Conservation (phyloP, 345 rosid genomes). For the Camelina laxa region DNA sequence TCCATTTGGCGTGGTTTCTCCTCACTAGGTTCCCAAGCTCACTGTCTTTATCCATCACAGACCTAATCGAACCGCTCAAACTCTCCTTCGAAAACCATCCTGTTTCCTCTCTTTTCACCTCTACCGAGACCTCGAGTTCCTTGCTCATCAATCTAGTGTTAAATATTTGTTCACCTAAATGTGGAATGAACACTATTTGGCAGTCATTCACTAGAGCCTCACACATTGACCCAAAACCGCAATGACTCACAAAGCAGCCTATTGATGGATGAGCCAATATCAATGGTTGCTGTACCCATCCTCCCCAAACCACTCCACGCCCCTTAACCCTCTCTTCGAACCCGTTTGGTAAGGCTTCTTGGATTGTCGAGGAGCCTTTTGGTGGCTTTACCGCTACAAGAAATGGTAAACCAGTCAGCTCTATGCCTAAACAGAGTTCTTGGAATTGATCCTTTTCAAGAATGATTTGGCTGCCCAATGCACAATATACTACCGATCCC, state of each 20-base stretch:
- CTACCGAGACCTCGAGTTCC: slow-evolving; percentile 59
- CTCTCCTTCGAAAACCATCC: slow-evolving; percentile 62
- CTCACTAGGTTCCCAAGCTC: slow-evolving; percentile 47
- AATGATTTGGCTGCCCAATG: slow-evolving; percentile 66
- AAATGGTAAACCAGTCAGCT: slow-evolving; percentile 63
- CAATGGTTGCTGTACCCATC: slow-evolving; percentile 60
- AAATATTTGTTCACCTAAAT: slow-evolving; percentile 61
- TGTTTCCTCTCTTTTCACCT: slow-evolving; percentile 53
- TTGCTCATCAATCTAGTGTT: slow-evolving; percentile 56
- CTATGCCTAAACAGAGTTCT: slow-evolving; percentile 67
- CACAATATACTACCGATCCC: slow-evolving; percentile 60
- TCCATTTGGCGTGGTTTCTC: slow-evolving; percentile 56
- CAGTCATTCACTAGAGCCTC: slow-evolving; percentile 61
- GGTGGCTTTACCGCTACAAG: slow-evolving; percentile 65
- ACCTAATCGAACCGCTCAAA: slow-evolving; percentile 44
- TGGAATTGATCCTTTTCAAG: slow-evolving; percentile 69
- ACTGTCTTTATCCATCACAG: slow-evolving; percentile 55
- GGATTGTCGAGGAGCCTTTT: slow-evolving; percentile 46
- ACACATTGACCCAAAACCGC: slow-evolving; percentile 81
- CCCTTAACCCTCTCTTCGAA: slow-evolving; percentile 59
- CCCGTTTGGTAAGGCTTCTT: slow-evolving; percentile 76
- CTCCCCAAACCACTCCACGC: slow-evolving; percentile 58
- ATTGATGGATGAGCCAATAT: slow-evolving; percentile 58
- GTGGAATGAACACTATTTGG: slow-evolving; percentile 61
- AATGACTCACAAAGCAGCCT: slow-evolving; percentile 77